Percentiles rank a stretch among this genome's conserved stretches.
These are phyloP conservation scores for Laguncularia racemosa DNA, from an alignment of 345 rosid genomes.

Conservation along the genomic window DNA sequence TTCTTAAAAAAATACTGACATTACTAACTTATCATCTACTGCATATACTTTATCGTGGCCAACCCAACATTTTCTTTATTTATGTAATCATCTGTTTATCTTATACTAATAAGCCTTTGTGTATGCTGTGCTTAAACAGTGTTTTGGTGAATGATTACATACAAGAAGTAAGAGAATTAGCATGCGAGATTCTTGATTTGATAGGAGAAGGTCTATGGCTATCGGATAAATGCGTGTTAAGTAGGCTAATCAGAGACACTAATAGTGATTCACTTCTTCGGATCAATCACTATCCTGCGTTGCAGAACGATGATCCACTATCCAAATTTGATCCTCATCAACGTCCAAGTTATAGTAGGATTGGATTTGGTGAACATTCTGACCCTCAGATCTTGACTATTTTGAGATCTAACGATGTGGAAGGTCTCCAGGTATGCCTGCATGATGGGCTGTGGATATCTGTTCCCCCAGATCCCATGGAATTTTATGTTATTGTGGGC, in stretches of 20 bases:
- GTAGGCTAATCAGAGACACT: slow-evolving; percentile 61
- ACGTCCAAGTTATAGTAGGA: slow-evolving; percentile 13
- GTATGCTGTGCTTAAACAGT: slow-evolving; percentile 25
- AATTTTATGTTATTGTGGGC: slow-evolving; percentile 77
- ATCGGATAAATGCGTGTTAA: slow-evolving; percentile 39
- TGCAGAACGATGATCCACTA: slow-evolving; percentile 14
- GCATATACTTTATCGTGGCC: too few species aligned
- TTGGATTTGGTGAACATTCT: slow-evolving; percentile 94
- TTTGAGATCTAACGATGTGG: slow-evolving; percentile 83
- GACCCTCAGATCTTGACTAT: slow-evolving; percentile 98
- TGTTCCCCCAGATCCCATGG: slow-evolving; percentile 65
- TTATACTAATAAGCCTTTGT: too few species aligned
- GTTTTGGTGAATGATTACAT: slow-evolving; percentile 59
- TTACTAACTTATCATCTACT: too few species aligned
- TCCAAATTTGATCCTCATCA: slow-evolving; percentile 4
- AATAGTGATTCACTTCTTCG: slow-evolving; percentile 68
- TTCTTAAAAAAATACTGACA: too few species aligned
- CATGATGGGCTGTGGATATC: slow-evolving; percentile 70
- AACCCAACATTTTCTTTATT: too few species aligned
- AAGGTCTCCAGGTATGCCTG: slow-evolving; percentile 70
- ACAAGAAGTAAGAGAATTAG: slow-evolving; percentile 43
- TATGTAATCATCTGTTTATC: too few species aligned
- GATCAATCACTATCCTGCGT: slow-evolving; percentile 74
- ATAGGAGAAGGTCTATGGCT: slow-evolving; percentile 74
- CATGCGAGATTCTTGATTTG: slow-evolving; percentile 71